These are phyloP conservation scores for Cicer pinnatifidum DNA, from an alignment of 306 rosid genomes.

Conservation along the genomic window DNA sequence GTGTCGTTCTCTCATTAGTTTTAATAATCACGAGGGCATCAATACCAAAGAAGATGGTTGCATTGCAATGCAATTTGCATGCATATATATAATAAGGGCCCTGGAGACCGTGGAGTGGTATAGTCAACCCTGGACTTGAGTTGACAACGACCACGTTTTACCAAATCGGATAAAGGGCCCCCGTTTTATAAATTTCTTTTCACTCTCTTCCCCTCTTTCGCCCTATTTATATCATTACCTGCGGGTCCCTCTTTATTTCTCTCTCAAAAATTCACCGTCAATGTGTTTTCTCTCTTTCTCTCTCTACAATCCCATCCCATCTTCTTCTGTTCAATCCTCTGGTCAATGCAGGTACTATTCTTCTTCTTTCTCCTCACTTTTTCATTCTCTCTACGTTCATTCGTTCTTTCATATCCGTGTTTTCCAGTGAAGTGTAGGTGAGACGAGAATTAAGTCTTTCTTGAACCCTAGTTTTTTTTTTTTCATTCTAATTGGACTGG, in stretches of 20 bases:
- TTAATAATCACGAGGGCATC: too few relatives aligned
- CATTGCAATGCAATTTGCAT: too few relatives aligned
- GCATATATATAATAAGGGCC: too few relatives aligned
- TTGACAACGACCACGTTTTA: constrained; percentile 42
- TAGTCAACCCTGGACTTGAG: constrained; percentile 41
- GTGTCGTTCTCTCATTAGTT: too few relatives aligned
- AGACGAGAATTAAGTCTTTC: neutral
- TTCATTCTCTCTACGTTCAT: constrained; percentile 24
- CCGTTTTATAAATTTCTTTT: constrained; percentile 40
- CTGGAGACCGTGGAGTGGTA: too few relatives aligned
- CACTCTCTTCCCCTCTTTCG: neutral
- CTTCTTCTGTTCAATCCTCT: constrained; percentile 49
- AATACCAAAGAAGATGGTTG: too few relatives aligned
- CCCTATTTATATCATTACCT: constrained; percentile 16
- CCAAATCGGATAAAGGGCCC: constrained; percentile 51
- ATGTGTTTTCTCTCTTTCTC: constrained; percentile 4
- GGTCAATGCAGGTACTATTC: constrained; percentile 69
- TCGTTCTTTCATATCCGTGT: constrained; percentile 16
- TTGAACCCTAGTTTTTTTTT: constrained; percentile 60
- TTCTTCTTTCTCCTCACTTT: constrained; percentile 19
- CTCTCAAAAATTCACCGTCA: constrained; percentile 5
- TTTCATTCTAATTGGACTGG: constrained; percentile 11
- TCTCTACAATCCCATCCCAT: constrained; percentile 50
- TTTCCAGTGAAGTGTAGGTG: neutral
- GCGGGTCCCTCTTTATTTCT: constrained; percentile 60